Conservation (phyloP, 225 moss, liverwort and hornwort species). For the Thuidium tamariscinum region DNA sequence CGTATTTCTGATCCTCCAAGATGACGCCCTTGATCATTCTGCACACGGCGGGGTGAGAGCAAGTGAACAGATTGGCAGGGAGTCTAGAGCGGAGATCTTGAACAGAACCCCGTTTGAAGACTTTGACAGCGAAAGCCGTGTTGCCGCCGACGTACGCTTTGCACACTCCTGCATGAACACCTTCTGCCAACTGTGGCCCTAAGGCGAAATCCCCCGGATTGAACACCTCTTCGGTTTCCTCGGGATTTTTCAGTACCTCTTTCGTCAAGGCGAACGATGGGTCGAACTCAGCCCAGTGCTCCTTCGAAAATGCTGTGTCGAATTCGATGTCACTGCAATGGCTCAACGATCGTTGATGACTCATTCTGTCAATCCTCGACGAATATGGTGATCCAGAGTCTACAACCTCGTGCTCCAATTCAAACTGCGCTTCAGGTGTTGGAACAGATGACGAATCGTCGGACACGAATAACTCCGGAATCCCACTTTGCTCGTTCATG, state of each 20-base stretch:
- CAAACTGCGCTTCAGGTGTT: not conserved
- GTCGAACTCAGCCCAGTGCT: not conserved
- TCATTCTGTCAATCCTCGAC: not conserved
- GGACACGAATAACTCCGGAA: not conserved
- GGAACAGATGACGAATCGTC: not conserved
- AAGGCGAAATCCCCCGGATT: not conserved
- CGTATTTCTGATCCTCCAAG: not conserved
- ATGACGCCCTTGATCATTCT: not conserved
- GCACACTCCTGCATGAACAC: not conserved
- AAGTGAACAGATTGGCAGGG: not conserved
- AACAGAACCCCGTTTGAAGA: not conserved
- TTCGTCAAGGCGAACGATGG: not conserved
- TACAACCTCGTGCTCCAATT: not conserved
- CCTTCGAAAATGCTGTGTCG: not conserved
- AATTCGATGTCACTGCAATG: not conserved
- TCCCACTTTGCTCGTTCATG: not conserved
- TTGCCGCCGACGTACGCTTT: not conserved
- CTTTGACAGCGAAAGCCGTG: not conserved
- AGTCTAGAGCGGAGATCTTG: not conserved
- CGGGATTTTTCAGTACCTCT: not conserved
- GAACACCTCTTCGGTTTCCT: not conserved
- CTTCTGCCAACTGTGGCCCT: not conserved
- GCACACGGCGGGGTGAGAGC: conserved; percentile 1
- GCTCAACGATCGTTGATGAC: not conserved
- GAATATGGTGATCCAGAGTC: not conserved